Percentiles rank a stretch among this genome's conserved stretches.
Conservation (phyloP, 345 rosid species). For the Murraya koenigii region DNA sequence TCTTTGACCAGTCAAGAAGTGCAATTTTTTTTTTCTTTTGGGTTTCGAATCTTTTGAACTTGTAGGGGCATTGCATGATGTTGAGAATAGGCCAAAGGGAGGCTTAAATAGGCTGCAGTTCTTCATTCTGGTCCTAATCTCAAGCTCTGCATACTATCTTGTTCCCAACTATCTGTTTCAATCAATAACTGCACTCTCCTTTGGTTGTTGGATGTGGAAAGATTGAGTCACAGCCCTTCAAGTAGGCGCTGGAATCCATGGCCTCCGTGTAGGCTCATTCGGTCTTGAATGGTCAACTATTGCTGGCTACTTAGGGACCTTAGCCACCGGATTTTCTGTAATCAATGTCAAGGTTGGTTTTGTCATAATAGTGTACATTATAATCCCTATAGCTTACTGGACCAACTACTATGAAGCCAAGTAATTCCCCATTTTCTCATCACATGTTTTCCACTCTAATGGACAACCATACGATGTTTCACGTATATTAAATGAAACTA, state of each 20-base stretch:
- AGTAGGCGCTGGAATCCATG: conserved; percentile 56
- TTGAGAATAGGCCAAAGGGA: conserved; percentile 40
- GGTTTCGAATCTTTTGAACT: background rate
- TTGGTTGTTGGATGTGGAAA: conserved; percentile 75
- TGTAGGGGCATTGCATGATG: conserved; percentile 46
- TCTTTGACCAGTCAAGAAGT: too few relatives aligned
- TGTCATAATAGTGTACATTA: conserved; percentile 49
- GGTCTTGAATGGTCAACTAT: conserved; percentile 76
- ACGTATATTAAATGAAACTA: conserved; percentile 41
- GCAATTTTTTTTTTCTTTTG: too few relatives aligned
- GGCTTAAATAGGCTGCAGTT: conserved; percentile 49
- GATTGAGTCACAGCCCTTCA: conserved; percentile 57
- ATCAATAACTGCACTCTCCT: conserved; percentile 55
- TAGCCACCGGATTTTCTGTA: conserved; percentile 63
- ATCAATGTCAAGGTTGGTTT: conserved; percentile 47
- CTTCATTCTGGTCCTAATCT: conserved; percentile 41
- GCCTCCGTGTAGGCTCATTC: conserved; percentile 67
- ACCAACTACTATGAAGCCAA: conserved; percentile 45
- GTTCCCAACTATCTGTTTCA: conserved; percentile 59
- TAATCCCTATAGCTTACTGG: conserved; percentile 56
- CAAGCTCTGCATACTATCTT: conserved; percentile 49
- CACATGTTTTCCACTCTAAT: conserved; percentile 37
- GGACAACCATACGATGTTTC: conserved; percentile 54
- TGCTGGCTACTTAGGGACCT: conserved; percentile 63
- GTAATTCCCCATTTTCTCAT: conserved; percentile 54